Conservation (phyloP, 768 basidiomycete species). For the Termitomyces sp. region DNA sequence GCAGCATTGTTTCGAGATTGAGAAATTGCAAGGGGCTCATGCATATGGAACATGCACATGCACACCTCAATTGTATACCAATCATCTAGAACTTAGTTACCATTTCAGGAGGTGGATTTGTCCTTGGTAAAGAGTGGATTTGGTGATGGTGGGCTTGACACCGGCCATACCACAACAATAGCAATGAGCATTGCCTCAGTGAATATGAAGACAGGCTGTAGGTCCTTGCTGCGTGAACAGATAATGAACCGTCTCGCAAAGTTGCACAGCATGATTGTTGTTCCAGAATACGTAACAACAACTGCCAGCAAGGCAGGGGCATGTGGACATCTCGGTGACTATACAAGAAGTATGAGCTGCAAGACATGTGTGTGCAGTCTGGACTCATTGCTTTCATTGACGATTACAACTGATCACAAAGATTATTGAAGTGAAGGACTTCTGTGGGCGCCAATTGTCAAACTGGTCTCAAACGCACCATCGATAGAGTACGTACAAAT, state of each 20-base stretch:
- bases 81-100: neutral
- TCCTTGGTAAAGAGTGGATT: neutral
- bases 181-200: neutral
- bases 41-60: neutral
- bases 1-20: neutral
- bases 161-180: neutral
- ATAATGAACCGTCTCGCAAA: neutral
- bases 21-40: neutral
- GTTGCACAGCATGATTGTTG: neutral
- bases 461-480: neutral
- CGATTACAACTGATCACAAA: neutral
- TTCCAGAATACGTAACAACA: neutral
- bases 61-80: neutral
- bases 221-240: neutral
- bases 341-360: neutral
- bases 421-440: neutral
- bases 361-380: neutral
- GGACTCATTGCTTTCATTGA: neutral
- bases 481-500: neutral
- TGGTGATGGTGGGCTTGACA: neutral
- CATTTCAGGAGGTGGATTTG: neutral
- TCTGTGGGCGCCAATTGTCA: constrained; percentile 1
- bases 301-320: neutral
- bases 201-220: neutral
- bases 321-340: neutral